Evolutionary conservation across 768 basidiomycete genomes (phyloP).

Genomic region (Hebeloma cylindrosporum): DNA sequence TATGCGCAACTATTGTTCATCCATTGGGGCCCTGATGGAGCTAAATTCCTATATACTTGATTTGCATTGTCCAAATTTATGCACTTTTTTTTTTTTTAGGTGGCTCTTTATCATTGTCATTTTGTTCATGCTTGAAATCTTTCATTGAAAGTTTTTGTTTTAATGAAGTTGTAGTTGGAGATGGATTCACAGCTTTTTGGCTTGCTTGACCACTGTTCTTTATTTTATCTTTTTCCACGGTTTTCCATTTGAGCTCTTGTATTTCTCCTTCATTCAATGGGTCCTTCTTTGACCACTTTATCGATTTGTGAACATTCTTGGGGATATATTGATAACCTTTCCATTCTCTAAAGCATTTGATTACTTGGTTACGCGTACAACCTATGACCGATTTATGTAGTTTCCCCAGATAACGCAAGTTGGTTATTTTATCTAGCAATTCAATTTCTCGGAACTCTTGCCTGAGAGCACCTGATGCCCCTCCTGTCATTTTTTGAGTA

Average conservation of each 20-base stretch:
- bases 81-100: not conserved
- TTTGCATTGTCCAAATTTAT: too few species aligned
- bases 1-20: slow-evolving; percentile 4
- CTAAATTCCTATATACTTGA: not conserved
- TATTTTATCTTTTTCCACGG: too few species aligned
- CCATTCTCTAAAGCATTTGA: not conserved
- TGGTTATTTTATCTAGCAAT: slow-evolving; percentile 1
- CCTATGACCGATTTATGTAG: not conserved
- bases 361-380: not conserved
- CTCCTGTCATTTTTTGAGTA: slow-evolving; percentile 1
- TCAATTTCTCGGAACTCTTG: slow-evolving; percentile 8
- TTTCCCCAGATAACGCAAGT: not conserved
- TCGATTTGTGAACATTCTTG: not conserved
- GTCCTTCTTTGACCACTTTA: not conserved
- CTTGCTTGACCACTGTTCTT: too few species aligned
- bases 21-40: not conserved
- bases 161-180: not conserved
- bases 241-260: too few species aligned
- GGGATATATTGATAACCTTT: slow-evolving; percentile 3
- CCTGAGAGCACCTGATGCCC: not conserved
- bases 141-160: not conserved
- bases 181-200: too few species aligned
- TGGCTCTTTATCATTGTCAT: not conserved
- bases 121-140: not conserved
- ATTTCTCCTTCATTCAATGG: not conserved